Evolutionary conservation across 2,329 filamentous ascomycete genomes (phyloP), one percentile per base, ranked within the genome.

Genomic region (Paradendryphiella salina): DNA sequence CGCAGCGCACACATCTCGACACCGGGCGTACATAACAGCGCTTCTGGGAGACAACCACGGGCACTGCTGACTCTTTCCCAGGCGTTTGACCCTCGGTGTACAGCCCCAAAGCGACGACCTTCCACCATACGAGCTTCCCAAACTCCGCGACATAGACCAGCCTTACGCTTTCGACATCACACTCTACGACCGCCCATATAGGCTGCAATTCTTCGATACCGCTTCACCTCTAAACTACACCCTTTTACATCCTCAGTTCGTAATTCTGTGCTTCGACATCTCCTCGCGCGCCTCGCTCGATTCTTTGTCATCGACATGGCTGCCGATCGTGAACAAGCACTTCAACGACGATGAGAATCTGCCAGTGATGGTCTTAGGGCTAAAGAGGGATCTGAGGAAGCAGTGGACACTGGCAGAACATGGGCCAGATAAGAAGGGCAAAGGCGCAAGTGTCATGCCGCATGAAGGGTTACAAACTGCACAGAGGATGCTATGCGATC

Each of bases 221-320:
- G 73, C 79, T 3, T 80, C 77, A 31, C 79, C 83, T 0, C 78
- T 79, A n/a, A 77, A 81, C 55, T 85, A 82, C 73, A 79, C 81
- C 8, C 76, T 81, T 7, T 69, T 84, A 0, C 66, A 67, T 2
- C 83, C 83, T 0, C 71, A 78, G 34, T 76, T 85, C 45, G 74
- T 85, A 11, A 76, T 86, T 17, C 72, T 86, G 23, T 82, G 82
- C 60, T 86, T 80, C 66, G 80, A 82, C 59, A 80, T 86, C 43
- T 77, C 79, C 4, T 76, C 77, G n/a, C 78, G 81, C 40, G 63
- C 69, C 2, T 80, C 78, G 0, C 69, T 86, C 9, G 61, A 70
- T 1, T 79, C 77, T 7, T 66, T 85, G 0, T 76, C 76, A 43
- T 70, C 56, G 8, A 63, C 60, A 10, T 80, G 78, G 78, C 73